Percentiles rank a stretch among this genome's conserved stretches.
Conservation (phyloP, 2,329 filamentous ascomycete species). For the Apiospora aurea region DNA sequence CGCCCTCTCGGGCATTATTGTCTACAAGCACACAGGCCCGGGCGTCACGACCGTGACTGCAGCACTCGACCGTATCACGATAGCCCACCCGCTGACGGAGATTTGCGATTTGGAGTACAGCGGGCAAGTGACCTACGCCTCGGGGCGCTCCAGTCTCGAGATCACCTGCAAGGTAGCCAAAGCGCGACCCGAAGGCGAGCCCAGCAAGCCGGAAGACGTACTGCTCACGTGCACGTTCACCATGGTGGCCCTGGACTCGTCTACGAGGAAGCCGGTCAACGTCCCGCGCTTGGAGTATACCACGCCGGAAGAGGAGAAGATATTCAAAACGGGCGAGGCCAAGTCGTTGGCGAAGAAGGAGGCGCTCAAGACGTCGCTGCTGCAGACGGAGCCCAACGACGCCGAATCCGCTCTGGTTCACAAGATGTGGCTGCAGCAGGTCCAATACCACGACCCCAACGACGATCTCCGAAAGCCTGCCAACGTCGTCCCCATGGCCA, state of each 20-base stretch:
- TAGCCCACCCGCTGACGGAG: constrained; percentile 75
- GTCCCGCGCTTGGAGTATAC: constrained; percentile 62
- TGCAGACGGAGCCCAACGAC: constrained; percentile 72
- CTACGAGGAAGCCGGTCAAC: constrained; percentile 70
- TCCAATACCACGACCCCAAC: constrained; percentile 62
- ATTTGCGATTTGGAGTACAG: constrained; percentile 81
- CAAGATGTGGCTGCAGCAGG: constrained; percentile 73
- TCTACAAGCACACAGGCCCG: constrained; percentile 72
- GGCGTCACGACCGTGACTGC: constrained; percentile 58
- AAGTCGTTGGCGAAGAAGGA: constrained; percentile 67
- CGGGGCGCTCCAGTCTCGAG: constrained; percentile 76
- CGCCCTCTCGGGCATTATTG: constrained; percentile 77
- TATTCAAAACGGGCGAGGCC: constrained; percentile 70
- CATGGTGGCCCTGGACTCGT: constrained; percentile 77
- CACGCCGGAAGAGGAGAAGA: constrained; percentile 68
- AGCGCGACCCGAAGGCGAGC: constrained; percentile 65
- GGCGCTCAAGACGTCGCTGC: constrained; percentile 65
- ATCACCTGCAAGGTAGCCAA: constrained; percentile 78
- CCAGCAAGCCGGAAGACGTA: constrained; percentile 51
- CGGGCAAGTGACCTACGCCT: constrained; percentile 68
- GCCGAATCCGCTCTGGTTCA: constrained; percentile 77
- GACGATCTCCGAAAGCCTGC: constrained; percentile 41
- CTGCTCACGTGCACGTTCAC: constrained; percentile 67
- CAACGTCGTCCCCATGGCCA: constrained; percentile 62
- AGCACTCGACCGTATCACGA: constrained; percentile 57